Conservation (phyloP, 352 stramenopile genomes). For the Phytophthora citrophthora region DNA sequence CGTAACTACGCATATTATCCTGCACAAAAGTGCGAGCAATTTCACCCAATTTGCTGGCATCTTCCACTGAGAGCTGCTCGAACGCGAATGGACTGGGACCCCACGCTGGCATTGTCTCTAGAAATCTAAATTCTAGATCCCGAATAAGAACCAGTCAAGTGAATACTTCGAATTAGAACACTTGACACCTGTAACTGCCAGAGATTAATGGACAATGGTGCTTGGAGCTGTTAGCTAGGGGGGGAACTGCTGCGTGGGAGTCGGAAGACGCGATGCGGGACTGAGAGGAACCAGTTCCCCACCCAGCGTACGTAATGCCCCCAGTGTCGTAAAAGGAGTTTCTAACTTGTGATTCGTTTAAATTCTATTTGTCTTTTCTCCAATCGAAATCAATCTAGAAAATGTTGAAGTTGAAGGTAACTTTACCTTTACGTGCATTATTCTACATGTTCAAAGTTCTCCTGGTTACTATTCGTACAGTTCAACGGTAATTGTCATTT, state of each 20-base stretch:
- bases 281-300: too few species aligned
- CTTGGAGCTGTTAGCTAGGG: neutral
- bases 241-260: slow-evolving; percentile 14
- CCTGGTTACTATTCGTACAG: neutral
- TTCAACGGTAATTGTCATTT: slow-evolving; percentile 20
- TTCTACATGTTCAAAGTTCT: neutral
- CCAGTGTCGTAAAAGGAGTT: neutral
- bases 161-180: slow-evolving; percentile 4
- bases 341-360: slow-evolving; percentile 1
- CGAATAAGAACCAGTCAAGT: slow-evolving; percentile 11
- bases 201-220: neutral
- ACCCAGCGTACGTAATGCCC: slow-evolving; percentile 17
- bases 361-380: neutral
- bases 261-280: slow-evolving; percentile 9
- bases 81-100: slow-evolving; percentile 38
- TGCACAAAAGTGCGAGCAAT: slow-evolving; percentile 40
- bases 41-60: slow-evolving; percentile 31
- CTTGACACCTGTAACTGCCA: slow-evolving; percentile 13
- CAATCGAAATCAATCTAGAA: neutral
- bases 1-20: slow-evolving; percentile 34
- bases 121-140: neutral
- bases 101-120: slow-evolving; percentile 23
- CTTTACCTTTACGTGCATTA: neutral
- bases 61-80: slow-evolving; percentile 32
- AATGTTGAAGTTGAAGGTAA: slow-evolving; percentile 8